Evolutionary conservation across 306 rosid genomes (phyloP), one percentile per base, ranked within the genome.

Genomic region (Prinsepia uniflora): DNA sequence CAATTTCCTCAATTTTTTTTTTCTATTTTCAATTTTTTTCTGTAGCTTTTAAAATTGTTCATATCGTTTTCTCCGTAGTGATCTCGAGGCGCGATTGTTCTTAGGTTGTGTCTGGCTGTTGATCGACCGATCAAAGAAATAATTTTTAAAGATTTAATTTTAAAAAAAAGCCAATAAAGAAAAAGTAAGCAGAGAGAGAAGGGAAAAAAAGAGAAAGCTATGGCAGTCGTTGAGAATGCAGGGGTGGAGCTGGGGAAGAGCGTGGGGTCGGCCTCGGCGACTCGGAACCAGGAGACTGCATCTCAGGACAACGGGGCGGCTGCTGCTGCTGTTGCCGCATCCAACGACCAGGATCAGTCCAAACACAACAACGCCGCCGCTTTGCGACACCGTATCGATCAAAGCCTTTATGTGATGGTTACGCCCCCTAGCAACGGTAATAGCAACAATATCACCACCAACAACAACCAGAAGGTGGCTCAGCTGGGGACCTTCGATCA

Each of bases 141-240:
- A 6, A 15, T 15, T 22, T 8, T 70, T 70, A 8, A 14, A 15
- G 13, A 55, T 15, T 70, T 40, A 17, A 24, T 59, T 59, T 4
- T 3, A 49, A 34, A 70, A 22, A 22, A 18, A 10, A 6, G 0
- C 22, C 7, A 63, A 10, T 53, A 3, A 20, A 44, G 40, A 52
- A 15, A 43, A 56, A 18, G 9, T 15, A 12, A 0, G 30, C n/a
- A 36, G 50, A 39, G 42, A 40, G 46, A n/a, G 40, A 60, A 13
- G 20, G 22, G 30, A 40, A 24, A 48, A 45, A 15, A 46, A 52
- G 34, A 61, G n/a, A 18, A 18, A 65, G 47, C 61, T 41, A 81
- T 72, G 82, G 82, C 82, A 17, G 82, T 78, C 78, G 78, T 78
- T 61, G 82, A 78, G 75, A 78, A 73, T 68, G 82, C 78, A 44